phyloP scores from a whole-genome alignment of 768 basidiomycete species.

The Suillus plorans region DNA sequence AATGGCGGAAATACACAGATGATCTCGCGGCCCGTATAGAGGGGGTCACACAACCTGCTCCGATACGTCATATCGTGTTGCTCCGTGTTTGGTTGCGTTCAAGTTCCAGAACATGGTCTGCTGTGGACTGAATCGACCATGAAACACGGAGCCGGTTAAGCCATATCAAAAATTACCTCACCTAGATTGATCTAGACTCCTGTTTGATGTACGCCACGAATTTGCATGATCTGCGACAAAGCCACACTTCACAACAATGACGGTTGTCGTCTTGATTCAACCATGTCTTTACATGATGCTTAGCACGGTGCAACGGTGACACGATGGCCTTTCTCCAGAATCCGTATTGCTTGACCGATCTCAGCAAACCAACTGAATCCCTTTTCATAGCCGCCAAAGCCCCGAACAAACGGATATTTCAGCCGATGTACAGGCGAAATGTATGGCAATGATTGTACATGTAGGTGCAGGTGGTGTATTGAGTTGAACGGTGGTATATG shows the following conservation, averaged over 20 bases:
- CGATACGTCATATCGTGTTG: background rate
- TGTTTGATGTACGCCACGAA: background rate
- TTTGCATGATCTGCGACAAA: background rate
- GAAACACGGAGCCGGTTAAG: background rate
- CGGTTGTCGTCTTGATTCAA: background rate
- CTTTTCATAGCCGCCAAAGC: slow-evolving; percentile 46
- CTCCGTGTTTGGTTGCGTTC: background rate
- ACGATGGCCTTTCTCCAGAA: slow-evolving; percentile 54
- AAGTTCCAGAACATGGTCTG: background rate
- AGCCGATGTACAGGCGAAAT: slow-evolving; percentile 33
- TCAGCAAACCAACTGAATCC: slow-evolving; percentile 76
- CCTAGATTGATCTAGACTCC: background rate
- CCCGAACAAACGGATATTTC: slow-evolving; percentile 51
- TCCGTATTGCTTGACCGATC: slow-evolving; percentile 55
- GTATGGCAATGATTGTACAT: slow-evolving; percentile 71
- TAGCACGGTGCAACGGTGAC: slow-evolving; percentile 46
- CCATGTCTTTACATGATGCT: background rate
- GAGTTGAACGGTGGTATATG: slow-evolving; percentile 81
- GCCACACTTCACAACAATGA: no score
- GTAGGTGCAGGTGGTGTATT: slow-evolving; percentile 72
- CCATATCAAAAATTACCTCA: background rate
- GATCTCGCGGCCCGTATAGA: background rate
- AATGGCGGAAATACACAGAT: background rate
- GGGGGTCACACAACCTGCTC: background rate
- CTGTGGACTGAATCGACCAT: background rate